phyloP scores from a whole-genome alignment of 1,139 yeast species.

The Nakaseomyces nivariensis region DNA sequence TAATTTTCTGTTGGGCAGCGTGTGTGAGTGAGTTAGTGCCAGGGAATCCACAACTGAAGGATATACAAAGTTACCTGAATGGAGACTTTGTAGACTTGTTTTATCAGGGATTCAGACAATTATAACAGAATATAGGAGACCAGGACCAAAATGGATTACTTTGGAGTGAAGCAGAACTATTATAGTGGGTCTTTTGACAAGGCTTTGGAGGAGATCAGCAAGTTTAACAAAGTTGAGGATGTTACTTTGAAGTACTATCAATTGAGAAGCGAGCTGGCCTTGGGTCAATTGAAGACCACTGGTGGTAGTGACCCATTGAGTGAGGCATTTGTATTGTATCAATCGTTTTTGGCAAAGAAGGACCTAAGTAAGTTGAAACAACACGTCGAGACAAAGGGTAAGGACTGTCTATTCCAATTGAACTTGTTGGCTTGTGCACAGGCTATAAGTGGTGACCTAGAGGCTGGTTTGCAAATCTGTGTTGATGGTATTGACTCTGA shows the following conservation, averaged over 20 bases:
- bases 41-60: no score
- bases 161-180: slow-evolving; percentile 26
- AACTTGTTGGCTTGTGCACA: slow-evolving; percentile 24
- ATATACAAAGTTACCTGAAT: no score
- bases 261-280: slow-evolving; percentile 18
- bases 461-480: slow-evolving; percentile 19
- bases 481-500: slow-evolving; percentile 22
- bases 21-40: no score
- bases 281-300: slow-evolving; percentile 9
- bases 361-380: slow-evolving; percentile 14
- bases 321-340: slow-evolving; percentile 15
- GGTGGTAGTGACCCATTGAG: slow-evolving; percentile 8
- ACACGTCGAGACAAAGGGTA: slow-evolving; percentile 7
- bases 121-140: no score
- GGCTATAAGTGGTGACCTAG: slow-evolving; percentile 19
- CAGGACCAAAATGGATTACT: slow-evolving; percentile 18
- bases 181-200: slow-evolving; percentile 26
- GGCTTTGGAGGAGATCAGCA: slow-evolving; percentile 20
- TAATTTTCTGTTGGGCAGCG: no score
- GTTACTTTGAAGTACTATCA: slow-evolving; percentile 24
- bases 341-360: slow-evolving; percentile 12
- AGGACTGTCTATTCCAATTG: slow-evolving; percentile 17
- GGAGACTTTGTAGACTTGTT: no score
- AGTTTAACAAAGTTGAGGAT: slow-evolving; percentile 15
- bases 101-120: no score